These are phyloP conservation scores for Aspergillus sp. DNA, from an alignment of 2,329 filamentous ascomycete species.

Conservation along the genomic window DNA sequence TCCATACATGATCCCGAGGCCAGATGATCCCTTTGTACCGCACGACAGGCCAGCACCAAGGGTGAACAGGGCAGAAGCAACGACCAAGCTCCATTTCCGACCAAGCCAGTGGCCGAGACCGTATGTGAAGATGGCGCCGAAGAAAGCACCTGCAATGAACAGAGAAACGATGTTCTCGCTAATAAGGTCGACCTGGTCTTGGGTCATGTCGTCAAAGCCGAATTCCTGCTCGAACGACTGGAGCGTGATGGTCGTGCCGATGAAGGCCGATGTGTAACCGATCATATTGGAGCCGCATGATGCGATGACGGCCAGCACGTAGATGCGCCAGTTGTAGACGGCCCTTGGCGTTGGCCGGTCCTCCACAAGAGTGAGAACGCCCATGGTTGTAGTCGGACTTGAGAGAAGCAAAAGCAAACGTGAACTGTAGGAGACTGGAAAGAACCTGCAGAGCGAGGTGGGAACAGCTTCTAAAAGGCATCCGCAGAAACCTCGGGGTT, in stretches of 20 bases:
- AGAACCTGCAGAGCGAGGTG: not conserved
- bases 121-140: conserved; percentile 70
- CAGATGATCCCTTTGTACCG: conserved; percentile 60
- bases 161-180: conserved; percentile 76
- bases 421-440: not conserved
- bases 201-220: conserved; percentile 52
- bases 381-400: conserved; percentile 23
- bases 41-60: conserved; percentile 73
- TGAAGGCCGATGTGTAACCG: conserved; percentile 71
- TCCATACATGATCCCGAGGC: conserved; percentile 60
- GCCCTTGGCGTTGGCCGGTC: conserved; percentile 55
- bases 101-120: conserved; percentile 66
- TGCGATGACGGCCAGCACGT: conserved; percentile 54
- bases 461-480: conserved; percentile 15
- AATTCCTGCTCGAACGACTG: conserved; percentile 71
- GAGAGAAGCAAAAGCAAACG: not conserved
- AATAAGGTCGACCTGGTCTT: conserved; percentile 48
- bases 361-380: conserved; percentile 41
- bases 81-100: conserved; percentile 62
- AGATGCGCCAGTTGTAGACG: conserved; percentile 62
- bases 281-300: conserved; percentile 61
- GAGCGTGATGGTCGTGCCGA: conserved; percentile 72
- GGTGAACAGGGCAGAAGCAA: conserved; percentile 64
- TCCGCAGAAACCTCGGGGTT: conserved; percentile 14
- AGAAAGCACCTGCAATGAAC: conserved; percentile 82